Base-by-base conservation (phyloP, 2,329 filamentous ascomycete species). In the Blumeriella jaapii region DNA sequence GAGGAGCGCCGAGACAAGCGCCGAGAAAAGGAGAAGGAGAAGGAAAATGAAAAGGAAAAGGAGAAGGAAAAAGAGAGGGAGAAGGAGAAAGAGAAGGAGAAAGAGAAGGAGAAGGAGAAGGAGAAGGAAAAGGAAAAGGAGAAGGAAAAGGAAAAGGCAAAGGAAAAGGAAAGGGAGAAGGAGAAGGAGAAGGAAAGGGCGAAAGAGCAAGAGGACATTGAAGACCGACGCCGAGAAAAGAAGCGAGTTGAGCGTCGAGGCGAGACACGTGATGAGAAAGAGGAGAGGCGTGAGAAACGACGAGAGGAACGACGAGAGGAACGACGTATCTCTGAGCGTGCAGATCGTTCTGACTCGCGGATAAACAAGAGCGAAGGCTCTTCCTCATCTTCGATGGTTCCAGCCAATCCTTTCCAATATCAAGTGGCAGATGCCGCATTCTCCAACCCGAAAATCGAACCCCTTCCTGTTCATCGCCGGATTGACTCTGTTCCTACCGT, bases 361-460 rank as follows among this genome's bases (percentile, higher is more conserved):
- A 34, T 36, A 38, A 49, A 44, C 27, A 55, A 40, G 49, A 58
- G 46, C 45, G 56, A 48, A 39, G 46, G 39, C 25, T 51, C 34
- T 47, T 50, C 44, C 40, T 45, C 34, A 46, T 50, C 44, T 40
- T 45, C 47, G 20, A 39, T 37, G 19, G 41, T 43, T 10, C 49
- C 54, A 31, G 53, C 70, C 49, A 67, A 78, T 54, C 69, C 71
- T 12, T 76, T 77, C 52, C 63, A 73, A 51, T 77, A 62, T 49
- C 71, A 69, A 53, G 67, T 75, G 41, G 45, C 61, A 26, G 61
- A 69, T 40, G 63, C 68, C 48, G 63, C 64, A n/a, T 71, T 71
- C 40, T 55, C 59, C 31, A 66, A 65, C 7, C 64, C 68, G 9
- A 60, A 63, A 1, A 51, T 53, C 4, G 43, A 47, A 14, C 37